Evolutionary conservation across 2,329 filamentous ascomycete genomes (phyloP), one percentile per base, ranked within the genome.

Genomic region (Ascochyta lentis): DNA sequence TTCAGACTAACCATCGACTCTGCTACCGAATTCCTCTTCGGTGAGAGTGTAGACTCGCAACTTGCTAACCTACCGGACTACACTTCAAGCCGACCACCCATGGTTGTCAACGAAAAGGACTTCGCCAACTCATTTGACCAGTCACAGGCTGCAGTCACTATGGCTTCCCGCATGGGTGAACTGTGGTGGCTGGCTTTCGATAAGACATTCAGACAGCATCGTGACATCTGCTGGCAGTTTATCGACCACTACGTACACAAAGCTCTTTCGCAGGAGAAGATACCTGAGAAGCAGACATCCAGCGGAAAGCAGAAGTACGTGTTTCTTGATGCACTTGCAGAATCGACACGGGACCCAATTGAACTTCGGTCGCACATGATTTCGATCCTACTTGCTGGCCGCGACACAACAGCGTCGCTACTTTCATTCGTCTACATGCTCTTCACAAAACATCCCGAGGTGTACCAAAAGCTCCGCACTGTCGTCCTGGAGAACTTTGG

Each of bases 321-420:
- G 3, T 96, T 96, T 78, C 82, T 96, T 15, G 89, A 96, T 74
- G 90, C 90, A 23, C 83, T 96, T 1, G 91, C 89, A 39, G 82
- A 84, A 45, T 91, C 90, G 74, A 96, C 92, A 0, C 85, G 89
- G 35, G 77, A 82, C 55, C 74, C 77, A 24, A 83, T 82, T 43
- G 84, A 92, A 3, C 83, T 97, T 15, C 89, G 92, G 29, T 90
- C 96, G 73, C 92, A 96, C 74, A 80, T 96, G 42, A 83, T 95
- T 13, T 88, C 89, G 41, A 85, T 96, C 19, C 83, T 96, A 2
- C 83, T 96, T 7, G 93, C 93, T 1, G 92, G 91, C 7, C 84
- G 90, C 37, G 93, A 97, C 74, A 96, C 92, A 15, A 96, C 93
- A 0, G 92, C 92, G 29, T 84, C 82, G 1, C 90, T 90, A 0